Percentiles rank a stretch among this genome's conserved stretches.
Conservation (phyloP, 139 green algal genomes). For the Prasinococcaceae sp. region DNA sequence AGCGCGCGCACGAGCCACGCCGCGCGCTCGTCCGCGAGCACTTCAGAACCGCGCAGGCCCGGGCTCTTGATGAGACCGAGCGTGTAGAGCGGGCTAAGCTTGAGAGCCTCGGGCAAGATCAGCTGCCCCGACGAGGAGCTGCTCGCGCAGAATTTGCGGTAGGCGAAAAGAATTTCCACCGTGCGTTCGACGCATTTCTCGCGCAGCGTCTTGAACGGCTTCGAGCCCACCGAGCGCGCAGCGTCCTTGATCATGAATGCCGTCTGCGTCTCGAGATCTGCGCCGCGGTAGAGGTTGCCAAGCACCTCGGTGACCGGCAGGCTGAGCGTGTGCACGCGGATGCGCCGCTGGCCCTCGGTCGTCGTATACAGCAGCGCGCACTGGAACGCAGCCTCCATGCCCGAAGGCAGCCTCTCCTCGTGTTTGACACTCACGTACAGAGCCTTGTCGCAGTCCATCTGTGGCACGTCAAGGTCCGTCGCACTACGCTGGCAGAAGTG, state of each 20-base stretch:
- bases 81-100: conserved; percentile 60
- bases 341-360: conserved; percentile 69
- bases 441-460: conserved; percentile 74
- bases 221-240: neutral
- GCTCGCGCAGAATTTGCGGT: conserved; percentile 35
- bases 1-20: conserved; percentile 48
- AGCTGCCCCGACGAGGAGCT: conserved; percentile 24
- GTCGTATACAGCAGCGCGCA: conserved; percentile 92
- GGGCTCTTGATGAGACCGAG: conserved; percentile 58
- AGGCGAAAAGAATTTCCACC: conserved; percentile 26
- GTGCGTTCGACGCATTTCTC: conserved; percentile 2
- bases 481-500: conserved; percentile 74
- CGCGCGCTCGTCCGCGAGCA: conserved; percentile 65
- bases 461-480: conserved; percentile 88
- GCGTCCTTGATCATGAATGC: conserved; percentile 16
- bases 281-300: conserved; percentile 58
- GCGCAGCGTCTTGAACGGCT: conserved; percentile 2
- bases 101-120: conserved; percentile 56
- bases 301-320: conserved; percentile 71
- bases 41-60: conserved; percentile 60
- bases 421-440: conserved; percentile 48
- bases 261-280: conserved; percentile 49
- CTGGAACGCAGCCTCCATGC: conserved; percentile 61
- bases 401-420: conserved; percentile 70
- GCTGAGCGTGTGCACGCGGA: conserved; percentile 82